Evolutionary conservation across 148 eudicot genomes (phyloP), one percentile per base, ranked within the genome.

Genomic region (Talinum fruticosum): DNA sequence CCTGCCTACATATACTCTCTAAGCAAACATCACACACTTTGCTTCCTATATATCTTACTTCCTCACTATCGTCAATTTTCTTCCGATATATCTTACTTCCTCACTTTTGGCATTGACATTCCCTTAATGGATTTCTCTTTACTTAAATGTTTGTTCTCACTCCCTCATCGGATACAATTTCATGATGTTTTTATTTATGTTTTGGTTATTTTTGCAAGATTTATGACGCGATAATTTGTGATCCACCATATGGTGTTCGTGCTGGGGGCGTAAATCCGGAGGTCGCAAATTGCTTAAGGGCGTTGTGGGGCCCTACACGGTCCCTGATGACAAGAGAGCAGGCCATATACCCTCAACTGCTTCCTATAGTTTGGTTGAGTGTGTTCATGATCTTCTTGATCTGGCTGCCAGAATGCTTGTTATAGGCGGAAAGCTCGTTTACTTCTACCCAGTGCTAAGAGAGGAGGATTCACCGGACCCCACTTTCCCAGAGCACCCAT

Each of bases 191-290:
- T 44, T 75, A 75, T 3, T 79, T 49, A 51, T 32, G 21, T 35
- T 16, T 61, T 77, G 45, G 38, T 78, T 64, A 32, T 29, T 34
- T 28, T 71, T 69, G 70, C 70, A 62, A 93, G 99, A 70, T 96
- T 74, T 90, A 93, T 73, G 95, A 96, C 85, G 99, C 99, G 79
- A 91, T 96, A 81, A 96, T 96, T 36, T 96, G 99, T 45, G 99
- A 96, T 72, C 99, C 99, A 49, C 99, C 99, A 45, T 96, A 96
- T 41, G 99, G 99, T 29, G 99, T 96, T 57, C 97, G 99, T 76
- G 99, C 99, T 37, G 99, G 98, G 99, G 99, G 3, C 99, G 99
- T 69, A 96, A 96, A 86, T 96, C 99, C 18, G 99, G 99, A 76
- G 99, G 99, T 26, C 84, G 99, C 34, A 96, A 96, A 83, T 85